Evolutionary conservation across 441 rosid species (phyloP), one percentile per base, ranked within the genome.

Genomic region (Brassica balearica): DNA sequence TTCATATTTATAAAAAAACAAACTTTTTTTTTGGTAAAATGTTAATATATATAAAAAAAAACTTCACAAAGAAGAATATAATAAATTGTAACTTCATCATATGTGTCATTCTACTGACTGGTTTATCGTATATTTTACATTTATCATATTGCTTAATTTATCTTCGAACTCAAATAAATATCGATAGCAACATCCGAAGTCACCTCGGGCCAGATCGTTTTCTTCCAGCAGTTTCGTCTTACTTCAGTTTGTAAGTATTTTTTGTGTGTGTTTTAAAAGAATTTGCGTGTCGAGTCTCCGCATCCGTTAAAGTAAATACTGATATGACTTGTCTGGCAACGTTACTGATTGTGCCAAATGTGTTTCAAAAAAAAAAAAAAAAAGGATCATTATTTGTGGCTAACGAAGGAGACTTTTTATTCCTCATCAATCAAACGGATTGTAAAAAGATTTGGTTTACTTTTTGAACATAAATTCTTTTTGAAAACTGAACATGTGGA

Each of bases 271-370:
- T 55, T 55, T 55, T 6, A 8, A 17, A 7, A 55, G 22, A 17
- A 17, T 3, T 58, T 59, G 32, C 64, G 36, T 56, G 15, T 62
- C 48, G 62, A 73, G 27, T 62, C 62, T 17, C 43, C 23, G 51
- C 68, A 32, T 75, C 38, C 53, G 1, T 68, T 11, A 15, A 4
- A n/a, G 62, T 27, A 34, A 36, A 14, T 17, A 11, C 1, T 41
- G 20, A 68, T 43, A 17, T 68, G 29, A 58, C 69, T 43, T 58
- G 12, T 14, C 53, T 75, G 58, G 51, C 68, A 61, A 75, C 73
- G 73, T 61, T 23, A 23, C 65, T 5, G 14, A 60, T 23, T 23
- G 65, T 23, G 65, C n/a, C 34, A 60, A 60, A 60, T 11, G 15
- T 10, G 12, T 27, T 27, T 25, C 27, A 25, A 25, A 25, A 25